Evolutionary conservation across 257 asterid species (phyloP).

Genomic region (Jasminum sambac): DNA sequence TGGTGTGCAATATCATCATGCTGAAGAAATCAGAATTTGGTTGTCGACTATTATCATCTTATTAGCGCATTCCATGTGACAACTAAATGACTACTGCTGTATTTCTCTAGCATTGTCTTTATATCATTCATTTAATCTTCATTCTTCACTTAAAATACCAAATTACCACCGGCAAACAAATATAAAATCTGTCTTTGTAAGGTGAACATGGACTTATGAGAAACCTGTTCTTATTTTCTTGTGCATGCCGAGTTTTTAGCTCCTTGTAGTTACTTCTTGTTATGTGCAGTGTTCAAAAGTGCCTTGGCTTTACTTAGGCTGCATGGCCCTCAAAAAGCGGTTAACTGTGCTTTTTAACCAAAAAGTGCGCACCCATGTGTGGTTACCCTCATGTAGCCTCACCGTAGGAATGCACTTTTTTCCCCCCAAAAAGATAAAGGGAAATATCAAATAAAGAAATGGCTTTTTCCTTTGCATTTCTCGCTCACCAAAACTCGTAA

Average conservation of each 20-base stretch:
- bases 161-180: neutral
- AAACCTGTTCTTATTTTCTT: neutral
- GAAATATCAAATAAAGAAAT: too few species aligned
- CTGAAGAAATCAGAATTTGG: too few species aligned
- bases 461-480: too few species aligned
- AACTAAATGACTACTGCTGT: neutral
- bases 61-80: neutral
- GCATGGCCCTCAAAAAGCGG: too few species aligned
- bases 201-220: neutral
- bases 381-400: too few species aligned
- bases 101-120: neutral
- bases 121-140: neutral
- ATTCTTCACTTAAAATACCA: neutral
- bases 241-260: neutral
- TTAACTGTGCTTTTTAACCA: too few species aligned
- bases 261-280: neutral
- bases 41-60: neutral
- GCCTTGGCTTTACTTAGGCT: too few species aligned
- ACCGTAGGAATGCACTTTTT: too few species aligned
- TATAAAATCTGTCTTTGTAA: neutral
- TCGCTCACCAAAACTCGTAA: too few species aligned
- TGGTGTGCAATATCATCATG: too few species aligned
- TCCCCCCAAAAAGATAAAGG: too few species aligned
- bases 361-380: too few species aligned
- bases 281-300: neutral